Conservation (phyloP, 2,329 filamentous ascomycete genomes). For the Domatiomyces catenatus region DNA sequence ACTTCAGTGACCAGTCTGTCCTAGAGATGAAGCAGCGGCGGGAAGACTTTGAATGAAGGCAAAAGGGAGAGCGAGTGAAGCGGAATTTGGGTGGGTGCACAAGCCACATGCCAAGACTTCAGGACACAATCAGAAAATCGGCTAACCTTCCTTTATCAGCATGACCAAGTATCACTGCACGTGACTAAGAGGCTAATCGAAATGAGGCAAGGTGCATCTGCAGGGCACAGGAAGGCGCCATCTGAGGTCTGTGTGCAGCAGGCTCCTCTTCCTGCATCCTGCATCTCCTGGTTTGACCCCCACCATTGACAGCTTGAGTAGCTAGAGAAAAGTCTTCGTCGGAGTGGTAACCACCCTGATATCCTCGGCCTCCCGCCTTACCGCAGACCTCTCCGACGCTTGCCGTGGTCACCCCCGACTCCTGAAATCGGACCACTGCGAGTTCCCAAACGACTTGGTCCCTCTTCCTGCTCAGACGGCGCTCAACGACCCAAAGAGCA, state of each 20-base stretch:
- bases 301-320: neutral
- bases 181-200: neutral
- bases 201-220: neutral
- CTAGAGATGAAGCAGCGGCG: conserved; percentile 11
- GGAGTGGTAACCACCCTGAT: neutral
- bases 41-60: neutral
- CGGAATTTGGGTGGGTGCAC: neutral
- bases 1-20: conserved; percentile 13
- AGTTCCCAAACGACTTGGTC: neutral
- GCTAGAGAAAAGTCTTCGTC: neutral
- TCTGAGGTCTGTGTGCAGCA: neutral
- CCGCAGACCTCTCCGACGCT: neutral
- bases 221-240: neutral
- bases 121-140: neutral
- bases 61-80: neutral
- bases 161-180: neutral
- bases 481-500: neutral
- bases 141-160: neutral
- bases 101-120: neutral
- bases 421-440: neutral
- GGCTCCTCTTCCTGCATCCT: neutral
- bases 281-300: neutral
- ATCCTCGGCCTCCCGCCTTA: neutral
- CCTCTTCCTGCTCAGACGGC: neutral
- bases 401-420: neutral